Conservation (phyloP, 2,329 filamentous ascomycete genomes). For the Pseudovirgaria hyperparasitica region DNA sequence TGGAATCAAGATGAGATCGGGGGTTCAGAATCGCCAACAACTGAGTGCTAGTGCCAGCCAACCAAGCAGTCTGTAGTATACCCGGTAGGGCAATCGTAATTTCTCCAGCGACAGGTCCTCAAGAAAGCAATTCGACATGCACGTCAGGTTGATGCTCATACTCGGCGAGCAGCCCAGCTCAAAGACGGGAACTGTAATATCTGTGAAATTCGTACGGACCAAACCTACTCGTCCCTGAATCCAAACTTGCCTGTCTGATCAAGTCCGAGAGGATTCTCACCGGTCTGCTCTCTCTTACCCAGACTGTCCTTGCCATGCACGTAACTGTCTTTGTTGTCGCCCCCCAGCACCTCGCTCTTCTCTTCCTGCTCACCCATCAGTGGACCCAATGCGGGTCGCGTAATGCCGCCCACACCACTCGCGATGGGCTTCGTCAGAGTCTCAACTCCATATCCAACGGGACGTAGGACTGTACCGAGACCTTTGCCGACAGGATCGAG, state of each 20-base stretch:
- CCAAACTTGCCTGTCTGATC: constrained; percentile 24
- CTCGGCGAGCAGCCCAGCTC: too few species aligned
- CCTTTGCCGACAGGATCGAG: constrained; percentile 17
- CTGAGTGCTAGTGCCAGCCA: too few species aligned
- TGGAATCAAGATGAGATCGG: too few species aligned
- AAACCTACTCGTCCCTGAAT: constrained; percentile 19
- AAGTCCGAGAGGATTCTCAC: constrained; percentile 26
- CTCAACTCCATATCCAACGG: constrained; percentile 24
- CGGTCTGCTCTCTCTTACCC: constrained; percentile 26
- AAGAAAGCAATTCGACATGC: too few species aligned
- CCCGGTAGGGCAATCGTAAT: too few species aligned
- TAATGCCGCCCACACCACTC: constrained; percentile 22
- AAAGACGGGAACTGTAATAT: too few species aligned
- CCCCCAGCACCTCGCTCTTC: constrained; percentile 22
- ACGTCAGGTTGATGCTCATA: too few species aligned
- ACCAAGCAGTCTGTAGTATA: too few species aligned
- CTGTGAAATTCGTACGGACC: too few species aligned
- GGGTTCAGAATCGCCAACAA: too few species aligned
- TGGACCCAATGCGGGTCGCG: constrained; percentile 22
- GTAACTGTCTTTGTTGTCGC: constrained; percentile 27
- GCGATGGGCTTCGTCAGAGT: constrained; percentile 24
- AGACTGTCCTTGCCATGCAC: constrained; percentile 21
- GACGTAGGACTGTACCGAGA: constrained; percentile 24
- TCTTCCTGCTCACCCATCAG: constrained; percentile 22
- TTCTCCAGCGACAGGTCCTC: too few species aligned